A percentile compares a stretch with the other conserved stretches of the same genome.
These are phyloP conservation scores for Gymnopilus dilepis DNA, from an alignment of 768 basidiomycete genomes.

Conservation along the genomic window DNA sequence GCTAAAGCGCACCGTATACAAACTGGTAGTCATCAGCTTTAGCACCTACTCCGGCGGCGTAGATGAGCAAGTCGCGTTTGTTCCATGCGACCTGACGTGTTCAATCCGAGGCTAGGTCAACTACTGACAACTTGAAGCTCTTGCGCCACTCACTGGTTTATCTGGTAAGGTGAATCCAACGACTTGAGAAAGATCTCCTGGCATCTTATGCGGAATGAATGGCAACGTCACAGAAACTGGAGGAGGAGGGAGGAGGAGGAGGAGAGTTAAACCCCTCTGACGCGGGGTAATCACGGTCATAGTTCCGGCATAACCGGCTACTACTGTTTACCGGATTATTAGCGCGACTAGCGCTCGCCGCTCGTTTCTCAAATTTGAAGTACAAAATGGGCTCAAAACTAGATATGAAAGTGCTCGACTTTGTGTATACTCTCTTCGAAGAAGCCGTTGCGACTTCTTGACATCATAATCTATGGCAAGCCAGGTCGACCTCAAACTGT, in stretches of 20 bases:
- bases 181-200: slow-evolving; percentile 64
- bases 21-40: slow-evolving; percentile 73
- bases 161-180: slow-evolving; percentile 61
- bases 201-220: slow-evolving; percentile 21
- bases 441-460: too few relatives aligned
- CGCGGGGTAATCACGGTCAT: slow-evolving; percentile 9
- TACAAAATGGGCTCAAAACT: too few relatives aligned
- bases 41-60: slow-evolving; percentile 83
- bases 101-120: neutral
- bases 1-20: slow-evolving; percentile 65
- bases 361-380: too few relatives aligned
- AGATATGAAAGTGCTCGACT: too few relatives aligned
- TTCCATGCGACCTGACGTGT: slow-evolving; percentile 76
- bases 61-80: slow-evolving; percentile 79
- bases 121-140: neutral
- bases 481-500: too few relatives aligned
- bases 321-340: neutral
- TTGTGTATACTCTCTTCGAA: too few relatives aligned
- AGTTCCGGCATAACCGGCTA: slow-evolving; percentile 24
- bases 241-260: neutral
- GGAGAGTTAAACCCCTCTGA: neutral
- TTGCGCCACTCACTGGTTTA: slow-evolving; percentile 51
- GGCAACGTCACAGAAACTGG: neutral
- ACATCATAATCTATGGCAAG: too few relatives aligned
- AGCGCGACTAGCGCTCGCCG: too few relatives aligned